Evolutionary conservation across 225 moss, liverwort and hornwort species (phyloP), one percentile per base, ranked within the genome.

Genomic region (Marchantia paleacea): DNA sequence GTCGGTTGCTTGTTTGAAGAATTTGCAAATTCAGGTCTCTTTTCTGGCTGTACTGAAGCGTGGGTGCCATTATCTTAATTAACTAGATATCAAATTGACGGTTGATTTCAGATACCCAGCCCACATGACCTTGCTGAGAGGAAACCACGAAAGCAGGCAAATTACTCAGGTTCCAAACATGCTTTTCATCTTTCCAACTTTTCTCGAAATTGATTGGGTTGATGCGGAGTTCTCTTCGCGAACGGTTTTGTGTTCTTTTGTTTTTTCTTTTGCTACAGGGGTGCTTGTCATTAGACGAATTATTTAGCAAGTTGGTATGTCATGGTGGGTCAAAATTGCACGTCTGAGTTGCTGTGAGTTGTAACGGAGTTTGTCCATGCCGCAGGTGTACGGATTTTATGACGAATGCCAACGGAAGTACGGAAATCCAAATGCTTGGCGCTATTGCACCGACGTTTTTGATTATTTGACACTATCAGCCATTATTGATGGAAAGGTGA

Each of bases 141-240:
- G 99, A 81, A 99, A 99, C 82, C 99, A 99, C 72, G 99, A 99
- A 88, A 99, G 99, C 92, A 92, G 99, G 85, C 99, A 99, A 91
- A 99, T 99, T 75, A 99, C 99, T 80, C 99, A 99, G 99, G 99
- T 99, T 88, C 47, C 2, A 68, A 55, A 55, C 16, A 54, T 52
- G 12, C 28, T 22, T 25, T 9, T 55, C 3, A 11, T 52, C 52
- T 55, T 74, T 13, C 7, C 47, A 47, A 48, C 18, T 70, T 18
- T 47, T 7, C 20, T 47, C 19, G 47, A 19, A 18, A 39, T 47
- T 19, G 19, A 19, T 8, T 6, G 16, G 54, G 52, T 55, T 26
- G 54, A 0, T 8, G 8, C 28, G 28, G 16, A 55, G 3, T 0
- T 54, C 49, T 53, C 14, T 0, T 39, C 39, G 39, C 39, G 39